Conservation (phyloP, 1,284 basidiomycete species). For the Trichosporon sp. region DNA sequence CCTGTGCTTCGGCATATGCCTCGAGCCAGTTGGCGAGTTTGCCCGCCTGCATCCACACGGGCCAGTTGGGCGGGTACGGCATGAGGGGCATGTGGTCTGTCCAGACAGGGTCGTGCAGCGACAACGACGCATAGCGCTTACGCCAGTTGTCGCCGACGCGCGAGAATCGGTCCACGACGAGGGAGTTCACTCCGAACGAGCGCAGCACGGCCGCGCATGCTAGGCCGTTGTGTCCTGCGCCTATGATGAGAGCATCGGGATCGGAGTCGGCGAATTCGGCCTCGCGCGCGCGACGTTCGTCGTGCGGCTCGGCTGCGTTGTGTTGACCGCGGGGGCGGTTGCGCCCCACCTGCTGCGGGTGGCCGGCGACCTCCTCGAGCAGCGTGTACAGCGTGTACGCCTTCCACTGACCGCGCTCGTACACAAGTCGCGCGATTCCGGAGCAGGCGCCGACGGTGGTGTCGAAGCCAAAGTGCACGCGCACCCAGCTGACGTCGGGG, state of each 20-base stretch:
- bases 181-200: conserved; percentile 60
- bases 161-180: conserved; percentile 63
- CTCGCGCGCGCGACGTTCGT: conserved; percentile 51
- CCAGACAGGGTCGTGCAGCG: conserved; percentile 67
- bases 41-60: conserved; percentile 45
- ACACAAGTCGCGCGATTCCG: conserved; percentile 64
- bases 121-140: conserved; percentile 62
- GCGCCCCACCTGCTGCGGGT: conserved; percentile 59
- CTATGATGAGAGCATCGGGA: conserved; percentile 60
- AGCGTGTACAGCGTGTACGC: conserved; percentile 65
- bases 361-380: conserved; percentile 63
- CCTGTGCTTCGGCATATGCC: conserved; percentile 66
- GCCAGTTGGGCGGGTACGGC: conserved; percentile 48
- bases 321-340: conserved; percentile 49
- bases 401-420: conserved; percentile 62
- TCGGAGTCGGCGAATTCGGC: conserved; percentile 56
- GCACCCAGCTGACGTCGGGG: conserved; percentile 65
- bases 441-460: conserved; percentile 61
- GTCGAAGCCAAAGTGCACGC: conserved; percentile 65
- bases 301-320: conserved; percentile 44
- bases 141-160: conserved; percentile 67
- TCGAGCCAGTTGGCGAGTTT: conserved; percentile 72
- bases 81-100: conserved; percentile 44
- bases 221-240: conserved; percentile 69
- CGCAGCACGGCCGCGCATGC: conserved; percentile 65